Base-by-base conservation (phyloP, 805 yeast species). In the Saccharomyces paradoxus region DNA sequence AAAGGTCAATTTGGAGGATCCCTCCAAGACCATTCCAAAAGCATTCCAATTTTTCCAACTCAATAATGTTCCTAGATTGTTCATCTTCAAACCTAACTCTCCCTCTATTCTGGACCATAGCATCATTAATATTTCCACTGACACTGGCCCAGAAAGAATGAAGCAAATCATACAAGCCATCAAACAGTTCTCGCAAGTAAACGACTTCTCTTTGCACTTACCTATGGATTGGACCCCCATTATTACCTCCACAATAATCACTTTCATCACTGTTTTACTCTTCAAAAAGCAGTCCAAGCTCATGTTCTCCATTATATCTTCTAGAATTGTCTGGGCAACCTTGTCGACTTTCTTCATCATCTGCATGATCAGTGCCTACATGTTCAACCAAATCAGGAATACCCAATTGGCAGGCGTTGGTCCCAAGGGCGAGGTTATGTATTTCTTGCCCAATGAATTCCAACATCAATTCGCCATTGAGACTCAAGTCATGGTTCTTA, bases 361-460 rank as follows among this genome's bases (percentile, higher is more conserved):
- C 56, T 72, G 90, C 61, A 87, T 91, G 76, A 82, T 81, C 50
- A 77, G 92, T 7, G 99, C 99, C 17, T 87, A 90, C 72, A 94
- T 94, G 99, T 94, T 83, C 79, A 91, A 89, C 69, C 80, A 81
- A 60, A 94, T 94, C 58, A 82, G 97, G 70, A 79, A 80, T 41
- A 77, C 84, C 6, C 90, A 78, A 30, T 74, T 77, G 58, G 74
- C 79, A 41, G 80, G 80, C 31, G 68, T 70, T 48, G 68, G 70
- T 48, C 68, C 67, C 41, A 61, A 68, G 48, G 81, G 81, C 50
- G 67, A 66, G 27, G 68, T 74, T 27, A 78, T 71, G 49, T 87
- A 84, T 66, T 75, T 84, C 46, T 77, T 78, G 59, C 76, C 74
- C 32, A 74, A 76, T 4, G 89, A 89, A 37, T 90, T 87, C 63